Percentiles rank a stretch among this genome's conserved stretches.
These are phyloP conservation scores for Brassica juncea DNA, from an alignment of 345 rosid genomes.

Conservation along the genomic window DNA sequence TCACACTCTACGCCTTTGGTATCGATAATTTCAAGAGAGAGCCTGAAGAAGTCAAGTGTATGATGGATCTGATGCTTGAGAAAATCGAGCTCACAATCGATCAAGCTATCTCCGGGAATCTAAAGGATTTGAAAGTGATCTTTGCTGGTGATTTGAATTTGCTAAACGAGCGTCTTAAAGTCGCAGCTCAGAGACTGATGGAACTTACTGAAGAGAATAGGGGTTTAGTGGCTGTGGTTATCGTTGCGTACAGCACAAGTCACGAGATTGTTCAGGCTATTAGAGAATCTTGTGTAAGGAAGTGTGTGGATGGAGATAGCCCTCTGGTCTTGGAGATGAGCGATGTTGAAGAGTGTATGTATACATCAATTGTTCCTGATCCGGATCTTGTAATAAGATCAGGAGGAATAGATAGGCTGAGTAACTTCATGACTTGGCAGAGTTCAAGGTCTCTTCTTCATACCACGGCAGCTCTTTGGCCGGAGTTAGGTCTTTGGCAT, in stretches of 20 bases:
- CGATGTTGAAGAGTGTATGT: slow-evolving; percentile 56
- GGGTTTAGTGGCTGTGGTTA: slow-evolving; percentile 44
- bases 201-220: slow-evolving; percentile 48
- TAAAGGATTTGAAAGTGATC: slow-evolving; percentile 56
- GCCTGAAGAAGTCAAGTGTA: slow-evolving; percentile 61
- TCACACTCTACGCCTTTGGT: slow-evolving; percentile 76
- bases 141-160: slow-evolving; percentile 47
- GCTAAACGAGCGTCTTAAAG: slow-evolving; percentile 42
- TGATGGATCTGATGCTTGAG: slow-evolving; percentile 55
- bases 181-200: slow-evolving; percentile 63
- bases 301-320: slow-evolving; percentile 26
- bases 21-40: slow-evolving; percentile 72
- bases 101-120: slow-evolving; percentile 36
- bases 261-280: slow-evolving; percentile 81
- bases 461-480: slow-evolving; percentile 61
- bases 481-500: slow-evolving; percentile 66
- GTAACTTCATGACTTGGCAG: slow-evolving; percentile 70
- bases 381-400: slow-evolving; percentile 71
- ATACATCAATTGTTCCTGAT: slow-evolving; percentile 56
- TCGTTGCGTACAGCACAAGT: slow-evolving; percentile 60
- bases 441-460: slow-evolving; percentile 49
- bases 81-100: slow-evolving; percentile 24
- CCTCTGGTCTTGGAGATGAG: slow-evolving; percentile 33
- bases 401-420: slow-evolving; percentile 67
- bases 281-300: slow-evolving; percentile 55